phyloP scores from a whole-genome alignment of 2,329 filamentous ascomycete species.

The Penicillium paneum region DNA sequence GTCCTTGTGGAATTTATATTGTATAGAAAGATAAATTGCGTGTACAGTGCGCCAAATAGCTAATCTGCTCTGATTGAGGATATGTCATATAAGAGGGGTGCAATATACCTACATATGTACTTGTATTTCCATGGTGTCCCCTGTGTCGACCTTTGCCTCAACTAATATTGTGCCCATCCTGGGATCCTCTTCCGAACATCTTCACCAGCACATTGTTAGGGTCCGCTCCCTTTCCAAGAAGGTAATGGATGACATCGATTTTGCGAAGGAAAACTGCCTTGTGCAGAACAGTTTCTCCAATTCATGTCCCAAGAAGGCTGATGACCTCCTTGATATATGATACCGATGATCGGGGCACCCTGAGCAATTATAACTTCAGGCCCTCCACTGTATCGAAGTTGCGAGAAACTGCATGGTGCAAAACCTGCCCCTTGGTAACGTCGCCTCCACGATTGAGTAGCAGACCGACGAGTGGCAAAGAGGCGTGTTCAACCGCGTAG shows the following conservation, averaged over 20 bases:
- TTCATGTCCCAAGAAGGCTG: conserved; percentile 10
- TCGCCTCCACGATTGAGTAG: too few species aligned
- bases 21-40: background rate
- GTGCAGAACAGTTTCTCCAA: background rate
- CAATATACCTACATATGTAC: too few species aligned
- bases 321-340: conserved; percentile 22
- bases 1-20: conserved; percentile 4
- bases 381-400: too few species aligned
- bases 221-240: background rate
- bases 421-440: too few species aligned
- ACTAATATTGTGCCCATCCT: background rate
- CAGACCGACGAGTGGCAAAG: too few species aligned
- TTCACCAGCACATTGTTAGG: background rate
- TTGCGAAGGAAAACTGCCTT: background rate
- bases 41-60: background rate
- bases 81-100: background rate
- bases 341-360: conserved; percentile 19
- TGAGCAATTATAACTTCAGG: too few species aligned
- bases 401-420: too few species aligned
- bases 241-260: background rate
- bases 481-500: too few species aligned
- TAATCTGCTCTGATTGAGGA: background rate
- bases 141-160: too few species aligned
- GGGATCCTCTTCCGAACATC: background rate
- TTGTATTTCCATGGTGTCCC: too few species aligned